Evolutionary conservation across 164 flowering plant genomes (phyloP), one percentile per base, ranked within the genome.

Genomic region (Umbilicus rupestris): DNA sequence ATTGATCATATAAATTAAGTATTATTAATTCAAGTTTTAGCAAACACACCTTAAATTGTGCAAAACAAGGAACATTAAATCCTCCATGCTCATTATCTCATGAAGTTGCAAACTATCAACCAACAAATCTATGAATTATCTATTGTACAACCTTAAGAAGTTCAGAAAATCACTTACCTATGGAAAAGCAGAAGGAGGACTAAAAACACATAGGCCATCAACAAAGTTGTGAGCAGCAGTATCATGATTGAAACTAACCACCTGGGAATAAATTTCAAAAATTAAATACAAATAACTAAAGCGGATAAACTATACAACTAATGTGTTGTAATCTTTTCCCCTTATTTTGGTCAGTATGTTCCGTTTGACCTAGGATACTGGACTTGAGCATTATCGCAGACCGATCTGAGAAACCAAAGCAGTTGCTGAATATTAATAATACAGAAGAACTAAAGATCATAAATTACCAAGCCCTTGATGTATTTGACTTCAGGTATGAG

Each of bases 161-260:
- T 37, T 49, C 19, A 22, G 12, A 50, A 6, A 50, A 20, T 50
- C 0, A 47, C 71, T 72, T 81, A 89, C 98, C 95, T 85, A 62
- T 93, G 98, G 78, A 93, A 90, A 69, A 88, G 66, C 55, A 90
- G 81, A 9, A 93, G 84, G 55, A 93, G 80, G 33, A 90, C 76
- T 67, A 88, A 79, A 78, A 93, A 90, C 62, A 88, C 73, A n/a
- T 86, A 72, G 69, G 74, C 72, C 50, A 90, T 74, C 44, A 74
- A 76, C 81, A 90, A 75, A 60, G 75, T 70, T 41, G 79, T 74
- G 78, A 94, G 62, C 69, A 90, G 80, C 67, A 82, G 7, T 70
- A 94, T 84, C 75, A 87, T 72, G 39, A 90, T 81, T 19, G 73
- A 80, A 75, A 80, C 85, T 64, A 79, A 79, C 98, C 95, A 91